These are phyloP conservation scores for Pharus latifolius DNA, from an alignment of 176 grass and related monocot species.

Conservation along the genomic window DNA sequence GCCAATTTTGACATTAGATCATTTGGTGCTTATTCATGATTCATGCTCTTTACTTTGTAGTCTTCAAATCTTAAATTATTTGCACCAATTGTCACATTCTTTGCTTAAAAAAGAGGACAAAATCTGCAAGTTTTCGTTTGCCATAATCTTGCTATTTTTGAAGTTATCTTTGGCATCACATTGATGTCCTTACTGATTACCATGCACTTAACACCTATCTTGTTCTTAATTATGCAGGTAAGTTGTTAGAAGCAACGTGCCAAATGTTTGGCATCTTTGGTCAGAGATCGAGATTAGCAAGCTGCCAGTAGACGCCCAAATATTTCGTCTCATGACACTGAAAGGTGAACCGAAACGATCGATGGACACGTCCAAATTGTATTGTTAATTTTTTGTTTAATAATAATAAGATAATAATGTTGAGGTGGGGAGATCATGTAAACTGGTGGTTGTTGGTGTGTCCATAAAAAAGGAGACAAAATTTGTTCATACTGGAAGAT, in stretches of 20 bases:
- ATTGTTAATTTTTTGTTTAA: conserved; percentile 22
- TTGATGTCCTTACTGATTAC: conserved; percentile 8
- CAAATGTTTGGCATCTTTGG: conserved; percentile 42
- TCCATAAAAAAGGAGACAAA: conserved; percentile 1
- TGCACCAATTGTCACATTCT: not conserved
- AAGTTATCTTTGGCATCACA: not conserved
- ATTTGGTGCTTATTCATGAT: not conserved
- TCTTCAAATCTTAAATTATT: conserved; percentile 5
- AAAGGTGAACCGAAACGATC: conserved; percentile 15
- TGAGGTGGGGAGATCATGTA: conserved; percentile 16
- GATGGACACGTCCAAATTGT: conserved; percentile 29
- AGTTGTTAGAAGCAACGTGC: conserved; percentile 64
- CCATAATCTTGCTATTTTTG: not conserved
- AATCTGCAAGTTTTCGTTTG: not conserved
- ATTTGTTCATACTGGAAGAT: conserved; percentile 39
- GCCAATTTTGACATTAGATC: not conserved
- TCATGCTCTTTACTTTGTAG: not conserved
- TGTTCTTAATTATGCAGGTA: conserved; percentile 41
- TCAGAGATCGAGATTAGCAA: conserved; percentile 45
- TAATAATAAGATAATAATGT: conserved; percentile 33
- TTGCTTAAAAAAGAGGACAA: not conserved
- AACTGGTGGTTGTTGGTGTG: conserved; percentile 33
- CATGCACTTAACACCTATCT: not conserved
- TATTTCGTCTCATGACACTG: conserved; percentile 14
- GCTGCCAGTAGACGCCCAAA: conserved; percentile 48